Percentiles rank a stretch among this genome's conserved stretches.
Conservation (phyloP, 345 rosid species). For the Turritis glabra region DNA sequence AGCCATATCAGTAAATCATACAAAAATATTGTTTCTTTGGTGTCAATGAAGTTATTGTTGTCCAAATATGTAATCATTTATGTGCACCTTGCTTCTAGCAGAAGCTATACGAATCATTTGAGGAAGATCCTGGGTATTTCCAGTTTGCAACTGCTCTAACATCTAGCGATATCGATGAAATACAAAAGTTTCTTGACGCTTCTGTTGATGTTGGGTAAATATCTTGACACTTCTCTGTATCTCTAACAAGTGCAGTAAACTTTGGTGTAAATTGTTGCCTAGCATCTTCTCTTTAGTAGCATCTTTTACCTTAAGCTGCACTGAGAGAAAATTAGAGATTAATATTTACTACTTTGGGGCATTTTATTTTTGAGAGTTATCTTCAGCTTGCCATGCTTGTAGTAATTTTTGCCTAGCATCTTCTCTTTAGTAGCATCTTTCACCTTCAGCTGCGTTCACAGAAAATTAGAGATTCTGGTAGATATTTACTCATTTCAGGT, state of each 20-base stretch:
- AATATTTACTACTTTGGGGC: not conserved
- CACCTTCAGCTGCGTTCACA: not conserved
- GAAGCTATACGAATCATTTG: conserved; percentile 74
- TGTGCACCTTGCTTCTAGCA: conserved; percentile 40
- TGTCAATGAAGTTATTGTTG: conserved; percentile 2
- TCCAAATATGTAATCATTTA: not conserved
- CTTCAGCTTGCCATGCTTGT: not conserved
- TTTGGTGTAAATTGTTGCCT: not conserved
- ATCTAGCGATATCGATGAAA: conserved; percentile 89
- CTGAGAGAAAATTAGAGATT: conserved; percentile 5
- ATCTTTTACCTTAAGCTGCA: not conserved
- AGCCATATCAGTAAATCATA: conserved; percentile 3
- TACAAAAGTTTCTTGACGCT: conserved; percentile 84
- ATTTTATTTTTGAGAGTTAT: not conserved
- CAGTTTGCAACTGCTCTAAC: conserved; percentile 89
- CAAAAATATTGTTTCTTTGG: not conserved
- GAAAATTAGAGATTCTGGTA: conserved; percentile 6
- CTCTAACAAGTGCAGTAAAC: conserved; percentile 10
- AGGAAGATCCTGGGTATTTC: conserved; percentile 75
- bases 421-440: not conserved
- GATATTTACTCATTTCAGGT: not conserved
- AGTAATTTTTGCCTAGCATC: not conserved
- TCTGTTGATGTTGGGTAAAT: conserved; percentile 82
- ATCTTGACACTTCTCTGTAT: conserved; percentile 28
- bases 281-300: not conserved